A percentile compares a stretch with the other conserved stretches of the same genome.
These are phyloP conservation scores for Diutina mesorugosa DNA, from an alignment of 1,139 yeast species.

Conservation along the genomic window DNA sequence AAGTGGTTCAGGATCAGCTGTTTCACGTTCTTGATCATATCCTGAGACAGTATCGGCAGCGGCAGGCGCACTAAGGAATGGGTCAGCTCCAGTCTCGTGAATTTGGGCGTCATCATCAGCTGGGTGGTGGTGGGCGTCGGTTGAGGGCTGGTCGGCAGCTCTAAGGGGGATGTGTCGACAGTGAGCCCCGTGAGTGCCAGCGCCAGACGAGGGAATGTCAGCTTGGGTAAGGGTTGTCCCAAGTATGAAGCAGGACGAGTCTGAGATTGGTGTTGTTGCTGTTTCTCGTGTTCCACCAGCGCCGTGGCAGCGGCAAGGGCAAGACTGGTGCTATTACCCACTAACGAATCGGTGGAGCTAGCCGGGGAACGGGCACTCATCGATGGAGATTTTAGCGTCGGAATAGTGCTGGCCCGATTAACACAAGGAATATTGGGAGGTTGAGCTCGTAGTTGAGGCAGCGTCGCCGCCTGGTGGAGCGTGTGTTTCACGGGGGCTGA, in stretches of 20 bases:
- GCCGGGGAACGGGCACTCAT: background rate
- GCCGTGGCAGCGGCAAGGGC: background rate
- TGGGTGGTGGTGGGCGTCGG: background rate
- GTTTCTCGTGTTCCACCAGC: background rate
- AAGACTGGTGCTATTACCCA: background rate
- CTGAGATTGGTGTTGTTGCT: background rate
- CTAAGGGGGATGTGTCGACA: background rate
- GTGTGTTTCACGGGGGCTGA: background rate
- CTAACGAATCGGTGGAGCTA: background rate
- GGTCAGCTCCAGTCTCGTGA: background rate
- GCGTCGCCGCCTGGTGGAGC: background rate
- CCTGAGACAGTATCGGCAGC: constrained; percentile 4
- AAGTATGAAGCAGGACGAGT: background rate
- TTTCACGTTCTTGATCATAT: constrained; percentile 8
- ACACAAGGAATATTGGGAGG: background rate
- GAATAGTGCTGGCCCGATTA: background rate
- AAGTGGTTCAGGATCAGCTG: constrained; percentile 7
- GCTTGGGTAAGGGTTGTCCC: background rate
- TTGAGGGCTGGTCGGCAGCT: background rate
- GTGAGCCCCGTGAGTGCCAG: background rate
- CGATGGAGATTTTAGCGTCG: background rate
- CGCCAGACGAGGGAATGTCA: background rate
- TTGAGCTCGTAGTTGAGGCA: background rate
- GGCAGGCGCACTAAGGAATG: background rate
- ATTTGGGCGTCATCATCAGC: background rate